These are phyloP conservation scores for Torrubiellomyces zombiae DNA, from an alignment of 2,329 filamentous ascomycete species.

Conservation along the genomic window DNA sequence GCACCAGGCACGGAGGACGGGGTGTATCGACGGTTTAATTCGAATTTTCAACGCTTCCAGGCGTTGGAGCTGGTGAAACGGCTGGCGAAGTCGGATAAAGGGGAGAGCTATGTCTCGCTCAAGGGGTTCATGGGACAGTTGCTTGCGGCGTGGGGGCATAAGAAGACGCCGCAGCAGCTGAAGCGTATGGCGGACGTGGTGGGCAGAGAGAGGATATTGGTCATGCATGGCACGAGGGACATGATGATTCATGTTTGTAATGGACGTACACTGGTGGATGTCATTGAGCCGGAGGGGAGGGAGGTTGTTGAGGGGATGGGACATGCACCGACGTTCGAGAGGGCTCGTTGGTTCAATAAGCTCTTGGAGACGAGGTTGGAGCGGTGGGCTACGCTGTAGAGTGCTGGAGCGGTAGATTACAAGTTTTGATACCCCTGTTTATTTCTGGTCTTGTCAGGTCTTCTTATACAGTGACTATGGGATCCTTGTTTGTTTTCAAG, in stretches of 20 bases:
- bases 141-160: slow-evolving; percentile 63
- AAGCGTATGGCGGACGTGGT: slow-evolving; percentile 46
- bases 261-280: slow-evolving; percentile 48
- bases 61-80: slow-evolving; percentile 66
- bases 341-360: slow-evolving; percentile 49
- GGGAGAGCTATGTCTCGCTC: slow-evolving; percentile 41
- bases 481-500: no score
- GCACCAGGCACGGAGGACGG: slow-evolving; percentile 11
- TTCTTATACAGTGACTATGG: no score
- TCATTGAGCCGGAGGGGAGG: slow-evolving; percentile 43
- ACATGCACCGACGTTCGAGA: slow-evolving; percentile 61
- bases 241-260: slow-evolving; percentile 63
- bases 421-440: no score
- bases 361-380: slow-evolving; percentile 41
- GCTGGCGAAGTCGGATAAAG: no score
- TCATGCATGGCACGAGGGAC: slow-evolving; percentile 62
- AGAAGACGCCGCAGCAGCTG: slow-evolving; percentile 54
- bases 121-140: slow-evolving; percentile 62
- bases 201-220: slow-evolving; percentile 56
- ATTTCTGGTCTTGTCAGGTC: no score
- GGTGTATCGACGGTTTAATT: slow-evolving; percentile 42
- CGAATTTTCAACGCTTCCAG: slow-evolving; percentile 67
- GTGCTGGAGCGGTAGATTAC: no score
- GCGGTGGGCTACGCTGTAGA: slow-evolving; percentile 30
- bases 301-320: slow-evolving; percentile 54